phyloP scores from a whole-genome alignment of 140 eudicot species.

The Anethum foeniculum region DNA sequence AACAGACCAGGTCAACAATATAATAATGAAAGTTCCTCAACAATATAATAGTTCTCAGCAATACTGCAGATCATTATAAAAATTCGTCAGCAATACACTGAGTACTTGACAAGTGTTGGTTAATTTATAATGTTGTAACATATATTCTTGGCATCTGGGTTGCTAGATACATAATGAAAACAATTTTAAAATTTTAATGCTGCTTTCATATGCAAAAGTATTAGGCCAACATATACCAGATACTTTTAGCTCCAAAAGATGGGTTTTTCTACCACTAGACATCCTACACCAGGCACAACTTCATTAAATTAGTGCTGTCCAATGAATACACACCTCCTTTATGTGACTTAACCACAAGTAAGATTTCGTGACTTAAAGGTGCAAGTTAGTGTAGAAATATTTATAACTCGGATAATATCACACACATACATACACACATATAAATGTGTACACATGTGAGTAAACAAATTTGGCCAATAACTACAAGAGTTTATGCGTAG shows the following conservation, averaged over 20 bases:
- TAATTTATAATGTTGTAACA: background rate
- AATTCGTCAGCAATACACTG: background rate
- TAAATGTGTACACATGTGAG: background rate
- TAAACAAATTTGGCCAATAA: background rate
- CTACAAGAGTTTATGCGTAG: background rate
- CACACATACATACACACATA: background rate
- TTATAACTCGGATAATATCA: conserved; percentile 12
- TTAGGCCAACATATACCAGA: background rate
- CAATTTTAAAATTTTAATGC: background rate
- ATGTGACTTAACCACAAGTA: conserved; percentile 22
- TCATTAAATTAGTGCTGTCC: conserved; percentile 16
- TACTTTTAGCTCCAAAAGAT: conserved; percentile 7
- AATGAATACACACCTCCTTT: conserved; percentile 6
- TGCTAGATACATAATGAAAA: background rate
- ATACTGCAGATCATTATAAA: background rate
- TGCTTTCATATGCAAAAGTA: conserved; percentile 6
- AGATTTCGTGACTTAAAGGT: conserved; percentile 14
- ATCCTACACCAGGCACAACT: background rate
- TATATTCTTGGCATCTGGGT: background rate
- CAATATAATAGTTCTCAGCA: background rate
- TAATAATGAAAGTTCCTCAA: background rate
- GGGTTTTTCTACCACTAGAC: background rate
- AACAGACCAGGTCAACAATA: background rate
- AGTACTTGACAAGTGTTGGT: conserved; percentile 1
- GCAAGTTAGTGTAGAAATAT: conserved; percentile 25